Conservation (phyloP, 2,329 filamentous ascomycete genomes). For the Pseudogymnoascus sp. region DNA sequence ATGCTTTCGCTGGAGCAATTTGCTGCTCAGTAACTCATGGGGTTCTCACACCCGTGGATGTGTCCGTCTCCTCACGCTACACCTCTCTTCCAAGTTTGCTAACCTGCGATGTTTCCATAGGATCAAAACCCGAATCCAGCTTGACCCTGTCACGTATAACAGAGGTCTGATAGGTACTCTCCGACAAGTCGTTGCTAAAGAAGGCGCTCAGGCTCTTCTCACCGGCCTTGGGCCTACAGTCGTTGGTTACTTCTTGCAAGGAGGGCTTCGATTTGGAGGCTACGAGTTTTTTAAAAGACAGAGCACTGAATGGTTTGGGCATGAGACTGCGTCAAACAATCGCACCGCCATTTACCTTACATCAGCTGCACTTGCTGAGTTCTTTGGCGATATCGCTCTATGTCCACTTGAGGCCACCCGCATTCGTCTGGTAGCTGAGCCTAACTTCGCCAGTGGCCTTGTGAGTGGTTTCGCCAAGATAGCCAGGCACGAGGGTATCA, state of each 20-base stretch:
- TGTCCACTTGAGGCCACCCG: constrained; percentile 90
- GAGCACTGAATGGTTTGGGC: constrained; percentile 72
- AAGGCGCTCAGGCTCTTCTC: constrained; percentile 79
- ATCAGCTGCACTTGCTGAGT: constrained; percentile 58
- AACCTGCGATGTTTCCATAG: constrained; percentile 39
- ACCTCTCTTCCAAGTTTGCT: constrained; percentile 15
- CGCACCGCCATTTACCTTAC: constrained; percentile 75
- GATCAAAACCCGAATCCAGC: constrained; percentile 94
- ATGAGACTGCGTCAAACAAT: constrained; percentile 71
- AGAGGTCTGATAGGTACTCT: constrained; percentile 78
- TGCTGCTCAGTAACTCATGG: constrained; percentile 99
- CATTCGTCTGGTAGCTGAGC: constrained; percentile 87
- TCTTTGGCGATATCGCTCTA: constrained; percentile 73
- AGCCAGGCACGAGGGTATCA: constrained; percentile 71
- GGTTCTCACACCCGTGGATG: constrained; percentile 94
- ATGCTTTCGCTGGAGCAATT: constrained; percentile 94
- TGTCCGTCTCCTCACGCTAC: constrained; percentile 61
- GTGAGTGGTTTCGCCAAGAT: constrained; percentile 78
- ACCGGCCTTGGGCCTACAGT: constrained; percentile 81
- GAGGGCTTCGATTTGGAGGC: constrained; percentile 87
- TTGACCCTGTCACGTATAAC: constrained; percentile 86
- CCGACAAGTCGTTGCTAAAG: constrained; percentile 74
- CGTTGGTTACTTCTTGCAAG: constrained; percentile 90
- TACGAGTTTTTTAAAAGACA: constrained; percentile 97
- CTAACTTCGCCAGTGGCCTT: constrained; percentile 75